These are phyloP conservation scores for Penicillium crystallinum DNA, from an alignment of 495 filamentous ascomycete species.

Conservation along the genomic window DNA sequence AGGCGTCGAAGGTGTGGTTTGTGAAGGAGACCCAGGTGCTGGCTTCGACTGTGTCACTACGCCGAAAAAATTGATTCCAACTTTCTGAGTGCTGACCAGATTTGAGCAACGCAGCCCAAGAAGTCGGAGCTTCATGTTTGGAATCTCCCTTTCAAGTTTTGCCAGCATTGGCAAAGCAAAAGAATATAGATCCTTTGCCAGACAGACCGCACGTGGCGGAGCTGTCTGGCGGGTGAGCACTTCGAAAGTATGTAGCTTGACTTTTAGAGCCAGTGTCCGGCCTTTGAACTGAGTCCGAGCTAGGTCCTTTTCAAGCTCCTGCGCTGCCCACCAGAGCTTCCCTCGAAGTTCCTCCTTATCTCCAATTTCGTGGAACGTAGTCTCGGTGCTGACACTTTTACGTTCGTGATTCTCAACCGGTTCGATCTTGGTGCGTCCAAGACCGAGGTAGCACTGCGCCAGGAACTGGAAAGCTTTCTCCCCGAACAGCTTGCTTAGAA, in stretches of 20 bases:
- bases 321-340: constrained; percentile 73
- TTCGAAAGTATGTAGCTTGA: constrained; percentile 93
- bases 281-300: constrained; percentile 77
- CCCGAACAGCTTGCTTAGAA: constrained; percentile 73
- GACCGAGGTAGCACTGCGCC: constrained; percentile 74
- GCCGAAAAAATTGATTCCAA: constrained; percentile 76
- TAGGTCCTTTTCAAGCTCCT: constrained; percentile 87
- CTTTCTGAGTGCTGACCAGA: constrained; percentile 77
- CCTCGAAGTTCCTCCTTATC: constrained; percentile 62
- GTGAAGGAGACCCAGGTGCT: neutral
- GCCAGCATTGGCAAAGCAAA: constrained; percentile 76
- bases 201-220: constrained; percentile 62
- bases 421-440: constrained; percentile 82
- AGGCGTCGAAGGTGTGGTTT: neutral
- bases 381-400: constrained; percentile 91
- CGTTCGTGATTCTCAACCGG: constrained; percentile 87
- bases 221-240: constrained; percentile 78
- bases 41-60: constrained; percentile 26
- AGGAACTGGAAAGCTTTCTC: constrained; percentile 89
- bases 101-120: constrained; percentile 88
- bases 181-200: constrained; percentile 77
- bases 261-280: constrained; percentile 81
- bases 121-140: constrained; percentile 72
- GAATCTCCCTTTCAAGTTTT: constrained; percentile 82
- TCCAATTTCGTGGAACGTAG: constrained; percentile 79